These are phyloP conservation scores for Paramecium biaurelia DNA, from an alignment of 73 alveolate species.

Conservation along the genomic window DNA sequence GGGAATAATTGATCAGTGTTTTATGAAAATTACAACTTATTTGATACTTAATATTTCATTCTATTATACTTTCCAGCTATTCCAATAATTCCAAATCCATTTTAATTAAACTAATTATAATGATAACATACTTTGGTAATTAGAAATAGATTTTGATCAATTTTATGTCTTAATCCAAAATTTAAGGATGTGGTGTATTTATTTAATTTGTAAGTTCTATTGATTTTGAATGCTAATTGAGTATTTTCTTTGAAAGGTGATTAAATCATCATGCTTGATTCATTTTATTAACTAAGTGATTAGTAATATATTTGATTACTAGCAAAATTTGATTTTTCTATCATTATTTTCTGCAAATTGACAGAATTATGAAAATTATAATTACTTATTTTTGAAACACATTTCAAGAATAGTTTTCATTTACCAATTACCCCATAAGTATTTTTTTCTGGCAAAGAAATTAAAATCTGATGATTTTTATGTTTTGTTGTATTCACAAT, in stretches of 20 bases:
- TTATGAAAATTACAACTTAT: neutral
- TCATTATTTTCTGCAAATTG: neutral
- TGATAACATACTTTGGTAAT: neutral
- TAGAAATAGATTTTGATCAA: neutral
- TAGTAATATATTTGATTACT: neutral
- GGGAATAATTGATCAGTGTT: neutral
- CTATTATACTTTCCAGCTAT: neutral
- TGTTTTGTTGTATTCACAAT: neutral
- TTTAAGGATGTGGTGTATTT: neutral
- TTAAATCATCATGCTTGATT: neutral
- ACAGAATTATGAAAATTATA: neutral
- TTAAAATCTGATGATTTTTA: neutral
- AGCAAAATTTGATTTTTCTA: neutral
- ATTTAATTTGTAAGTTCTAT: neutral
- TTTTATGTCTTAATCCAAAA: neutral
- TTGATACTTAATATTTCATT: neutral
- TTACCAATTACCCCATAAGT: neutral
- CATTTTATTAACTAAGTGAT: neutral
- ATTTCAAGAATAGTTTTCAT: neutral
- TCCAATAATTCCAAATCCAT: constrained; percentile 18
- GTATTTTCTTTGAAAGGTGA: neutral
- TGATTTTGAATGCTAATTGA: neutral
- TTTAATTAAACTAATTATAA: neutral
- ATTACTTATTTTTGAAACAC: neutral
- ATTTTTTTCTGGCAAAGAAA: neutral